phyloP scores from a whole-genome alignment of 371 early-diverging fungal species.

The Mortierella sp. region DNA sequence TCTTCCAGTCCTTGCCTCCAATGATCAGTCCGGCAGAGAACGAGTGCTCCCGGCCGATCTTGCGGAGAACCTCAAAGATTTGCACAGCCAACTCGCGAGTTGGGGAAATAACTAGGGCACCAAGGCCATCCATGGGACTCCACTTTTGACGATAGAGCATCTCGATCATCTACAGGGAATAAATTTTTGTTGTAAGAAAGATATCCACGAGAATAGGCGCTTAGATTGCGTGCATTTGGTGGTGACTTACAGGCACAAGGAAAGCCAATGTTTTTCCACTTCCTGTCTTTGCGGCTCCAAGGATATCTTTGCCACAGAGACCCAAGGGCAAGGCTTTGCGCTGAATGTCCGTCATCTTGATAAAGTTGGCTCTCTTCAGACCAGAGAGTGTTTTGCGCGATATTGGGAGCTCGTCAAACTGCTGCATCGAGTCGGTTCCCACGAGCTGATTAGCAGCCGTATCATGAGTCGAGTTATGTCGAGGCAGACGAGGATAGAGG shows the following conservation, averaged over 20 bases:
- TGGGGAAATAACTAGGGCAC: conserved; percentile 96
- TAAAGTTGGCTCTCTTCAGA: conserved; percentile 80
- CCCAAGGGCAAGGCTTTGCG: conserved; percentile 90
- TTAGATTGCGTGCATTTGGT: too few species aligned
- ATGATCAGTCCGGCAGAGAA: conserved; percentile 97
- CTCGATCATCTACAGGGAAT: conserved; percentile 86
- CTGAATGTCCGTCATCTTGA: conserved; percentile 98
- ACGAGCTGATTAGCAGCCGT: conserved; percentile 10
- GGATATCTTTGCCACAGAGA: conserved; percentile 88
- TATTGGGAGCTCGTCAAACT: conserved; percentile 73
- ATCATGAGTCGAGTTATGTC: background rate
- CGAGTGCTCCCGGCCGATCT: conserved; percentile 84
- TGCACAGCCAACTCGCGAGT: conserved; percentile 99
- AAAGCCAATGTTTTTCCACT: conserved; percentile 99
- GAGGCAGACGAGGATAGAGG: background rate
- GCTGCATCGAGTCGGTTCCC: conserved; percentile 38
- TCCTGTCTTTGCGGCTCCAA: conserved; percentile 99
- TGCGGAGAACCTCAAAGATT: conserved; percentile 93
- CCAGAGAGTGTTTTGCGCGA: conserved; percentile 74
- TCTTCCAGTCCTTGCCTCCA: conserved; percentile 94
- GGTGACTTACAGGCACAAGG: conserved; percentile 87
- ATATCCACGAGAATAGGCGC: background rate
- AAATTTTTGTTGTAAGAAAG: background rate
- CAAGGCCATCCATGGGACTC: conserved; percentile 88
- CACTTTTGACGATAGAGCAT: conserved; percentile 83